Percentiles rank a stretch among this genome's conserved stretches.
Conservation (phyloP, 208 protist genomes). For the Tritrichomonas musculus region DNA sequence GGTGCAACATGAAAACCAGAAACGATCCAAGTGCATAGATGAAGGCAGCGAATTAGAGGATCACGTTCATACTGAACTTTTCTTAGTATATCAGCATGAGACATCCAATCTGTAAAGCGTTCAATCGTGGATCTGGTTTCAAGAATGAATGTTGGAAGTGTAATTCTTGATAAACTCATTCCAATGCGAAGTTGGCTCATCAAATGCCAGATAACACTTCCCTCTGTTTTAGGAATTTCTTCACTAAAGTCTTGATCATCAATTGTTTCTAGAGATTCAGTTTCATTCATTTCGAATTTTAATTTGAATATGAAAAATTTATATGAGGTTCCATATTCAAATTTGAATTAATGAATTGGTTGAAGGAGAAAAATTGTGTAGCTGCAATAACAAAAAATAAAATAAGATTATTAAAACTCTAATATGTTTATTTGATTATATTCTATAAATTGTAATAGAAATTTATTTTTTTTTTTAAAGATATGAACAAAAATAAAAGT, state of each 20-base stretch:
- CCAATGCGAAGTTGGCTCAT: constrained; percentile 55
- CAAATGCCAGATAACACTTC: constrained; percentile 19
- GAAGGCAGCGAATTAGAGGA: constrained; percentile 36
- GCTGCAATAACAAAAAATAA: too few relatives aligned
- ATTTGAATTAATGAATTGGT: too few relatives aligned
- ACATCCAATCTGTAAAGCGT: constrained; percentile 63
- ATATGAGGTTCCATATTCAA: too few relatives aligned
- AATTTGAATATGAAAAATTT: too few relatives aligned
- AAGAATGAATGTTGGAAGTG: constrained; percentile 71
- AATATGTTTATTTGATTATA: too few relatives aligned
- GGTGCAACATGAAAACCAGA: constrained; percentile 22
- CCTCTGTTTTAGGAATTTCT: neutral
- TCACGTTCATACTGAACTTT: constrained; percentile 31
- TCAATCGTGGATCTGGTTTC: constrained; percentile 73
- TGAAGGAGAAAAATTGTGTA: too few relatives aligned
- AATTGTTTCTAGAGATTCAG: neutral
- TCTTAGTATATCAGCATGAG: constrained; percentile 48
- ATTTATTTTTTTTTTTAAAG: too few relatives aligned
- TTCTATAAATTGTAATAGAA: too few relatives aligned
- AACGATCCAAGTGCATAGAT: constrained; percentile 41
- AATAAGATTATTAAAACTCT: too few relatives aligned
- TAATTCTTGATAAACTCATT: constrained; percentile 61
- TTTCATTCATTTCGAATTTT: too few relatives aligned
- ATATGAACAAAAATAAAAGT: too few relatives aligned
- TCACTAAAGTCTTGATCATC: neutral